Evolutionary conservation across 352 stramenopile species (phyloP), one percentile per base, ranked within the genome.

Genomic region (Phytophthora fragariae): DNA sequence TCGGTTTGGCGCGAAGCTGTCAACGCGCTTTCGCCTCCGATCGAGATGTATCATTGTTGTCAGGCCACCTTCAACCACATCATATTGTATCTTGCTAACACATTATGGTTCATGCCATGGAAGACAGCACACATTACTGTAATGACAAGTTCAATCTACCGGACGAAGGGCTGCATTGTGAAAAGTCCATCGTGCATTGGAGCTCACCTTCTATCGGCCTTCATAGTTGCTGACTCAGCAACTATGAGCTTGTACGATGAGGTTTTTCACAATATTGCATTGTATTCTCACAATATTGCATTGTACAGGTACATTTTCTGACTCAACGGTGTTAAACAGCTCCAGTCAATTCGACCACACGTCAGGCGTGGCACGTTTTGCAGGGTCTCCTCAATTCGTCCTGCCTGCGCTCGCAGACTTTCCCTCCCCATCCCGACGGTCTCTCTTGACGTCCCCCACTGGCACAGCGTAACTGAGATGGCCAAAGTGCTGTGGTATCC

Each of bases 371-470:
- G 19, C 19, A 21, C 19, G 19, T 21, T 21, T 21, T 21, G 19
- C 19, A 21, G 17, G 57, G 47, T 56, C 53, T 70, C 68, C 53
- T 61, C 67, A 64, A 64, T 19, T 55, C 29, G 68, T 19, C 61
- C 54, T 49, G 55, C 24, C 46, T 71, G 55, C 59, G 62, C 33
- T 24, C 35, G 24, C n/a, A 57, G 62, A 67, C 68, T 68, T 77
- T 77, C 49, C 70, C 53, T 73, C 53, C 70, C 70, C 65, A 77
- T 77, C 70, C 11, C 44, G 44, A 63, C 65, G 39, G 35, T 62
- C 58, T 62, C 58, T 77, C 70, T 70, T 77, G 53, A 41, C 64
- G 64, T 68, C 57, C 64, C 52, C 69, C 65, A 57, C 24, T 27
- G 24, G 24, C 24, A 27, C 24, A 27, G 24, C 24, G 24, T 27